phyloP scores from a whole-genome alignment of 2,329 filamentous ascomycete species.

The Ophiosphaerella narmari region DNA sequence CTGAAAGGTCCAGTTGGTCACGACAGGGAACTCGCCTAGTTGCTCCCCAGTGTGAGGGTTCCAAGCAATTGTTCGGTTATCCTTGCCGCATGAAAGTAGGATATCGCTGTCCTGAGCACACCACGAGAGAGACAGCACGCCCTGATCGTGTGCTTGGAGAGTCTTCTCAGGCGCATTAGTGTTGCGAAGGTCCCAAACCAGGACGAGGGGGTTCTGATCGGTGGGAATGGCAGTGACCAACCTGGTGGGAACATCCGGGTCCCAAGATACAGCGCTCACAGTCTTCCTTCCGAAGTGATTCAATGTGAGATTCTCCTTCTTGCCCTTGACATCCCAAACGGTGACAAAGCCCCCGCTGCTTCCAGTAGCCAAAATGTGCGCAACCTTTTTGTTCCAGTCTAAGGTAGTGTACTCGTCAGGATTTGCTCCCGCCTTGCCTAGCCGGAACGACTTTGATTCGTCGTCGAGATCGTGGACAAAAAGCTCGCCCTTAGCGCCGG shows the following conservation, averaged over 20 bases:
- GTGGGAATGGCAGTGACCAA: conserved; percentile 90
- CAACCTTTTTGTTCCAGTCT: conserved; percentile 98
- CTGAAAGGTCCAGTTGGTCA: conserved; percentile 99
- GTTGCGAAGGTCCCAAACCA: conserved; percentile 94
- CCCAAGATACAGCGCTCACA: conserved; percentile 95
- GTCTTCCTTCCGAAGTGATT: conserved; percentile 89
- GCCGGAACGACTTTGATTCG: conserved; percentile 80
- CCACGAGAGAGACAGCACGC: conserved; percentile 93
- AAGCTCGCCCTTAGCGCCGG: conserved; percentile 91
- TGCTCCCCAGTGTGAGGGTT: conserved; percentile 89
- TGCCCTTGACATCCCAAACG: conserved; percentile 97
- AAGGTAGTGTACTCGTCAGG: conserved; percentile 95
- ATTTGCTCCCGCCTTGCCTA: conserved; percentile 85
- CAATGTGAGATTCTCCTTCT: conserved; percentile 93
- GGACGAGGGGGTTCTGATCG: conserved; percentile 83
- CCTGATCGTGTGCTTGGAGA: conserved; percentile 90
- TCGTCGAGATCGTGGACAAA: conserved; percentile 96
- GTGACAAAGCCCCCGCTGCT: conserved; percentile 94
- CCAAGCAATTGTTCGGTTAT: conserved; percentile 95
- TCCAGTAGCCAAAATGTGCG: conserved; percentile 93
- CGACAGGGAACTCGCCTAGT: conserved; percentile 91
- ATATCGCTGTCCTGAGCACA: conserved; percentile 88
- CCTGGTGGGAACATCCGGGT: conserved; percentile 90
- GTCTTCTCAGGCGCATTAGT: conserved; percentile 91
- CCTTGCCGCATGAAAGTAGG: conserved; percentile 91